Percentiles rank a stretch among this genome's conserved stretches.
phyloP scores from a whole-genome alignment of 371 early-diverging fungal species.

The Mucor indicus region DNA sequence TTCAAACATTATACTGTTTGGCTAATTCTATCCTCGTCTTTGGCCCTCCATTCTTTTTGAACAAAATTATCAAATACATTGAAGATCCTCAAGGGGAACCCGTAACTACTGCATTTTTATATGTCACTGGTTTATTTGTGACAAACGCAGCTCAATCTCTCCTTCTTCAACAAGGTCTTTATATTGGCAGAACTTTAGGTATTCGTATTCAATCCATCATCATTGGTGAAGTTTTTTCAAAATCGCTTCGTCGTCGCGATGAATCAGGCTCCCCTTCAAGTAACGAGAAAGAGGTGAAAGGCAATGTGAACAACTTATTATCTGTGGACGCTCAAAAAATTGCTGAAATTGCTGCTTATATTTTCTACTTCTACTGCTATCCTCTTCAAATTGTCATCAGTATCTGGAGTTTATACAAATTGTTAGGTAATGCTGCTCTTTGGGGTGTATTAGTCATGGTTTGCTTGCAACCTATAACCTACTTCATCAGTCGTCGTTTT shows the following conservation, averaged over 20 bases:
- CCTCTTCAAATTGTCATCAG: slow-evolving; percentile 60
- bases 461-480: slow-evolving; percentile 59
- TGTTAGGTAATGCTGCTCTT: slow-evolving; percentile 63
- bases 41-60: slow-evolving; percentile 56
- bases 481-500: slow-evolving; percentile 47
- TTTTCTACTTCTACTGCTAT: slow-evolving; percentile 56
- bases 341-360: slow-evolving; percentile 49
- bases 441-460: slow-evolving; percentile 61
- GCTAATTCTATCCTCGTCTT: slow-evolving; percentile 51
- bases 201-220: slow-evolving; percentile 57
- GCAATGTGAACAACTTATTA: slow-evolving; percentile 49
- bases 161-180: slow-evolving; percentile 48
- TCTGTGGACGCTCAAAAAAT: slow-evolving; percentile 59
- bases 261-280: slow-evolving; percentile 18
- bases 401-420: slow-evolving; percentile 56
- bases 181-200: slow-evolving; percentile 52
- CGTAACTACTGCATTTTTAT: slow-evolving; percentile 47
- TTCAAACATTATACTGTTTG: slow-evolving; percentile 43
- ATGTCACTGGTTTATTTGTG: slow-evolving; percentile 59
- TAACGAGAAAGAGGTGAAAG: slow-evolving; percentile 15
- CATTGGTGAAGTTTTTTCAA: slow-evolving; percentile 58
- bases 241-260: slow-evolving; percentile 56
- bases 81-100: slow-evolving; percentile 36
- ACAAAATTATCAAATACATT: slow-evolving; percentile 54
- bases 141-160: slow-evolving; percentile 45